Percentiles rank a stretch among this genome's conserved stretches.
phyloP scores from a whole-genome alignment of 2,329 filamentous ascomycete genomes.

The Clonostachys rosea region DNA sequence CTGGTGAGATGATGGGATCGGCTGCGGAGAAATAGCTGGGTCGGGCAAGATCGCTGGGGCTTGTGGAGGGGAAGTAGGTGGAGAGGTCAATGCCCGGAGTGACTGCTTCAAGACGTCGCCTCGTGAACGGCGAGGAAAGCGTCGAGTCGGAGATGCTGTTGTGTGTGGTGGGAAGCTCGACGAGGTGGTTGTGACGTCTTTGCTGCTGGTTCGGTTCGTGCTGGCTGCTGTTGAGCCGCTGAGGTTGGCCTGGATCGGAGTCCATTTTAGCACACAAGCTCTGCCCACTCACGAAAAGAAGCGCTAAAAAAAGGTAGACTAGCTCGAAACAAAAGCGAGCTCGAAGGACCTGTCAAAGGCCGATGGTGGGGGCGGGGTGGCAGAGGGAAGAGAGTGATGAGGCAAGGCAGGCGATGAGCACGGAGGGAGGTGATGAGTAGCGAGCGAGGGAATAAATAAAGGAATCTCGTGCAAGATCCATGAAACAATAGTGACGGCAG shows the following conservation, averaged over 20 bases:
- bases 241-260: neutral
- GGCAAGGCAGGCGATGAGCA: too few species aligned
- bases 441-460: too few species aligned
- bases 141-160: constrained; percentile 14
- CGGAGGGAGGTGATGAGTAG: too few species aligned
- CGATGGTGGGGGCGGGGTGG: too few species aligned
- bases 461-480: too few species aligned
- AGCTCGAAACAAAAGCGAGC: too few species aligned
- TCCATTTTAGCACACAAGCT: neutral
- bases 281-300: too few species aligned
- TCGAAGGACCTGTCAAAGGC: too few species aligned
- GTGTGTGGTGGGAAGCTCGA: neutral
- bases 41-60: neutral
- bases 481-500: too few species aligned
- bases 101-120: constrained; percentile 15
- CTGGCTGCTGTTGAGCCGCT: neutral
- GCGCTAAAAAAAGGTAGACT: too few species aligned
- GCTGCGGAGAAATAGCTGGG: constrained; percentile 14
- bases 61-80: constrained; percentile 10
- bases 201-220: neutral
- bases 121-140: constrained; percentile 15
- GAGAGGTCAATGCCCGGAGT: constrained; percentile 17
- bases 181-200: neutral
- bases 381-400: too few species aligned
- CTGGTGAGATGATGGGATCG: constrained; percentile 6